Evolutionary conservation across 805 yeast genomes (phyloP).

Genomic region (Yamadazyma tumulicola): DNA sequence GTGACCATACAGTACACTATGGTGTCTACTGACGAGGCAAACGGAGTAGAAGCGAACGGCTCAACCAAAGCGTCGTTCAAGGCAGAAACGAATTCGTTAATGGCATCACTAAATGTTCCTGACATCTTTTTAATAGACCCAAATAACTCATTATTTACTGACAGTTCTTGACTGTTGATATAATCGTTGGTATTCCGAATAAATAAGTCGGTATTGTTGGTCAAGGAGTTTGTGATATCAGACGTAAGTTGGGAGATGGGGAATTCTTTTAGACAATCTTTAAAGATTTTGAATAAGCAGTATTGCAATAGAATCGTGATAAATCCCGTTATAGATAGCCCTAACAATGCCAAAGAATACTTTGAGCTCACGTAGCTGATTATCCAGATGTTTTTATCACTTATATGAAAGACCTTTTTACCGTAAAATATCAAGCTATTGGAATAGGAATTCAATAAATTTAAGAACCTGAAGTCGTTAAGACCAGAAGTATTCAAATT

Average conservation of each 20-base stretch:
- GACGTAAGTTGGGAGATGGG: constrained; percentile 5
- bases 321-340: constrained; percentile 57
- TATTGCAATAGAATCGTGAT: constrained; percentile 53
- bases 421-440: constrained; percentile 12
- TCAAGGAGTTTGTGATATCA: constrained; percentile 1
- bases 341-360: constrained; percentile 47
- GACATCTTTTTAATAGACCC: constrained; percentile 64
- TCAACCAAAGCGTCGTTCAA: constrained; percentile 57
- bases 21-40: constrained; percentile 58
- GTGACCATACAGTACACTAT: constrained; percentile 80
- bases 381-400: constrained; percentile 35
- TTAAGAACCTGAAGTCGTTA: constrained; percentile 11
- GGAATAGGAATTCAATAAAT: constrained; percentile 13
- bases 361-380: constrained; percentile 50
- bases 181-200: constrained; percentile 48
- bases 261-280: constrained; percentile 11
- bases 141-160: constrained; percentile 61
- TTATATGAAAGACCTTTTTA: constrained; percentile 9
- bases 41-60: constrained; percentile 65
- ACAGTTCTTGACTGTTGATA: constrained; percentile 44
- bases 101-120: constrained; percentile 54
- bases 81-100: constrained; percentile 51
- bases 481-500: constrained; percentile 7
- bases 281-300: constrained; percentile 35
- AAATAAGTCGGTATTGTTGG: constrained; percentile 5